Evolutionary conservation across 2,329 filamentous ascomycete species (phyloP), one percentile per base, ranked within the genome.

Genomic region (Beauveria australis): DNA sequence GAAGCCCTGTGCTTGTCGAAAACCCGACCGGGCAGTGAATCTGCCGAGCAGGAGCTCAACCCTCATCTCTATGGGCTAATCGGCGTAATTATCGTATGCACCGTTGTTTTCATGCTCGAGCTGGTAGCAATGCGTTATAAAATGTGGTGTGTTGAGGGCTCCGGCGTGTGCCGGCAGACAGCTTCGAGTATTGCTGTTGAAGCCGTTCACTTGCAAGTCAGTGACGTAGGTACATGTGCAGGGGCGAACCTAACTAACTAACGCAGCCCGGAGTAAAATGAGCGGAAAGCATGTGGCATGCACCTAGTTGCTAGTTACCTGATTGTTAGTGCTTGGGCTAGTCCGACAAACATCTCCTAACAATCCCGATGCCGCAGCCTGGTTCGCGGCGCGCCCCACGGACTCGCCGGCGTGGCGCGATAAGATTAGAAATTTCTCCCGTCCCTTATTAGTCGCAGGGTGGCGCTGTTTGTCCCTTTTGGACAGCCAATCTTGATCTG

Each of bases 11-110:
- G 67, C 66, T 60, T 68, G 64, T 60, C 69, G 72, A 60, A 72
- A 62, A 65, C 67, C 69, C 54, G 72, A 69, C 66, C 70, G 79
- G 67, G 75, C 70, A 70, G 74, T 79, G 64, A 76, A 70, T 67
- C 78, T 76, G 72, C 77, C 72, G 47, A 78, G 64, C 61, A 73
- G 65, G 66, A 77, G 71, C 65, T 71, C 73, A 68, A 73, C 67
- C 69, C 76, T 79, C 79, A 83, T 82, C 64, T 73, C 75, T 74
- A 64, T 61, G 68, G 64, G 43, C 69, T 63, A 59, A 55, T 57
- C 57, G 60, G 47, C 47, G 46, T 22, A 19, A 2, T 30, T 48
- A n/a, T 41, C 18, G 30, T 47, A 30, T 54, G 33, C 22, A 12
- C 14, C 24, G n/a, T 22, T 43, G 24, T 60, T 54, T 28, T 60